Evolutionary conservation across 768 basidiomycete species (phyloP).

Genomic region (Suillus hirtellus): DNA sequence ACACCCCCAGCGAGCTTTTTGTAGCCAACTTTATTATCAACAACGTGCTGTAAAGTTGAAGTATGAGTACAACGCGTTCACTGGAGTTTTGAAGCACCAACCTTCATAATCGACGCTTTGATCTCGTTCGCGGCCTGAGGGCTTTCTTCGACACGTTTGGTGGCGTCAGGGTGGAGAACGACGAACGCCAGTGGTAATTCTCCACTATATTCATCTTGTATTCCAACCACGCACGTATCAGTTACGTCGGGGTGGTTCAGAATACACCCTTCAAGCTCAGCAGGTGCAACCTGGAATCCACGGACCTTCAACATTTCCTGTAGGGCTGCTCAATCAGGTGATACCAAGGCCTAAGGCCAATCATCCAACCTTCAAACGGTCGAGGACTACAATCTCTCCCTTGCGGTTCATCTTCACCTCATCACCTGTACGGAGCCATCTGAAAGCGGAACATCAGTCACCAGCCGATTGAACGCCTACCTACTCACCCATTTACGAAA

Average conservation of each 20-base stretch:
- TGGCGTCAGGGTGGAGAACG: conserved; percentile 46
- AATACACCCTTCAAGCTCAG: conserved; percentile 67
- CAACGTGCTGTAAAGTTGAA: conserved; percentile 45
- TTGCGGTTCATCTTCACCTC: conserved; percentile 65
- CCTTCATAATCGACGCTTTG: conserved; percentile 54
- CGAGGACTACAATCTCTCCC: conserved; percentile 67
- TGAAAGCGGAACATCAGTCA: conserved; percentile 21
- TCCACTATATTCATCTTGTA: conserved; percentile 74
- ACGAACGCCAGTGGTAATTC: conserved; percentile 75
- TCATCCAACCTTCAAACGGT: conserved; percentile 64
- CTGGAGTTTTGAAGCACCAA: conserved; percentile 23
- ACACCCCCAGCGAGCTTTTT: conserved; percentile 64
- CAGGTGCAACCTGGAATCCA: conserved; percentile 59
- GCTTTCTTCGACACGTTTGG: conserved; percentile 34
- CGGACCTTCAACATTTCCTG: conserved; percentile 75
- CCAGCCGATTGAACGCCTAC: neutral
- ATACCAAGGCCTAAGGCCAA: neutral
- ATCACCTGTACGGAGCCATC: conserved; percentile 72
- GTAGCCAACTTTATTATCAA: conserved; percentile 57
- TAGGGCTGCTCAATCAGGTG: neutral
- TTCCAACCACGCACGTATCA: conserved; percentile 64
- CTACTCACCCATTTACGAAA: conserved; percentile 47
- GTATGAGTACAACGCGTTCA: neutral
- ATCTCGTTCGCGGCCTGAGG: conserved; percentile 36
- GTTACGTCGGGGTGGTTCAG: conserved; percentile 59